phyloP scores from a whole-genome alignment of 495 filamentous ascomycete species.

The Aspergillus diversus region DNA sequence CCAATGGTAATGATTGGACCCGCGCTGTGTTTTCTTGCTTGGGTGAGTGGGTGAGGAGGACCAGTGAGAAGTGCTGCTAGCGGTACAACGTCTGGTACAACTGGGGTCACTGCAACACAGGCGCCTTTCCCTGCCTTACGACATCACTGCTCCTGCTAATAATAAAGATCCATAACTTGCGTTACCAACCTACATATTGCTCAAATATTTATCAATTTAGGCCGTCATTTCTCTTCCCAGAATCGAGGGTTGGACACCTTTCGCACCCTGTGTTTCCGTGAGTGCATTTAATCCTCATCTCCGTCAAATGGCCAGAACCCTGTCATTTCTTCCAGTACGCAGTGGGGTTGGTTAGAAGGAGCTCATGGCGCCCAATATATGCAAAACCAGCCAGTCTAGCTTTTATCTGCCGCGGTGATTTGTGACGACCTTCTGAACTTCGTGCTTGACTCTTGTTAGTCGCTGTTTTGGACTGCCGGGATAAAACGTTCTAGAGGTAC shows the following conservation, averaged over 20 bases:
- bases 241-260: not conserved
- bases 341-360: conserved; percentile 25
- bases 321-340: conserved; percentile 21
- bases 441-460: conserved; percentile 10
- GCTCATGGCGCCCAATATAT: conserved; percentile 21
- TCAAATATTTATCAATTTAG: conserved; percentile 14
- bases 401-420: conserved; percentile 11
- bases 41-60: not conserved
- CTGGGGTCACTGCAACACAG: not conserved
- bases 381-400: conserved; percentile 12
- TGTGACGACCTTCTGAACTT: conserved; percentile 1
- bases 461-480: conserved; percentile 7
- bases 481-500: conserved; percentile 1
- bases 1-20: conserved; percentile 1
- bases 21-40: not conserved
- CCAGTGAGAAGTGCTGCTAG: not conserved
- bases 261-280: conserved; percentile 13
- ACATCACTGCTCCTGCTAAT: conserved; percentile 18
- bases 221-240: conserved; percentile 5
- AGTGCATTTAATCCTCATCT: conserved; percentile 19
- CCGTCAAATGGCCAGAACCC: not conserved
- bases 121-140: not conserved
- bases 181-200: conserved; percentile 6
- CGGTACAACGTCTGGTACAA: not conserved
- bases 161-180: conserved; percentile 22